Percentiles rank a stretch among this genome's conserved stretches.
Conservation (phyloP, 179 eudicot genomes). For the Camellia oleifera region DNA sequence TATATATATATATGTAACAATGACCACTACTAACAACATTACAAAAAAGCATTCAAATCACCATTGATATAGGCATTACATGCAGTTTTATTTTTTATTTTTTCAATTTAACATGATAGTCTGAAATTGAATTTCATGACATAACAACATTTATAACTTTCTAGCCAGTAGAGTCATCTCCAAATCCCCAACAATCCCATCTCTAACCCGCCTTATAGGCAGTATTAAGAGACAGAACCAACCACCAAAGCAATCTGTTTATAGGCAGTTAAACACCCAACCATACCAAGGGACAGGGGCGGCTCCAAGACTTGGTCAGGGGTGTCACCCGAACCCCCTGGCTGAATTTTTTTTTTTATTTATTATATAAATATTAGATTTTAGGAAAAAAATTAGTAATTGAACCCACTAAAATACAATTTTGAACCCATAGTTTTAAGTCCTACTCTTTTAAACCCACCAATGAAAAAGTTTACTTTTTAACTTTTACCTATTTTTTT, state of each 20-base stretch:
- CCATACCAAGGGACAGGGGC: background rate
- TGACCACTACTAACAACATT: background rate
- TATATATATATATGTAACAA: background rate
- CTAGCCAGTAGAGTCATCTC: background rate
- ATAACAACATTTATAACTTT: background rate
- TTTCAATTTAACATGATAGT: background rate
- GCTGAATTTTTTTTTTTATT: no score
- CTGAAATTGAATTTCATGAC: background rate
- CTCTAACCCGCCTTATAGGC: background rate
- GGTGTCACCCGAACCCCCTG: no score
- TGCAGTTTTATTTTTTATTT: background rate
- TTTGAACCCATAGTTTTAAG: no score
- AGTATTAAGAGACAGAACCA: background rate
- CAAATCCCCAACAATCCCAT: background rate
- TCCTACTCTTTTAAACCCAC: no score
- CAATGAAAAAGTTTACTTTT: no score
- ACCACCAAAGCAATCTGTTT: background rate
- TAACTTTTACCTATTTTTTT: no score
- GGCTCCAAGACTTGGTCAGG: no score
- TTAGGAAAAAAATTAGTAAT: no score
- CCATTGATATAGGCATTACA: background rate
- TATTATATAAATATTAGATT: no score
- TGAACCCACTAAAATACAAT: no score
- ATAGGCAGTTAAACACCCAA: background rate
- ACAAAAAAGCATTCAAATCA: background rate